Evolutionary conservation across 495 filamentous ascomycete genomes (phyloP), one percentile per base, ranked within the genome.

Genomic region (Mycothermus thermophilus): DNA sequence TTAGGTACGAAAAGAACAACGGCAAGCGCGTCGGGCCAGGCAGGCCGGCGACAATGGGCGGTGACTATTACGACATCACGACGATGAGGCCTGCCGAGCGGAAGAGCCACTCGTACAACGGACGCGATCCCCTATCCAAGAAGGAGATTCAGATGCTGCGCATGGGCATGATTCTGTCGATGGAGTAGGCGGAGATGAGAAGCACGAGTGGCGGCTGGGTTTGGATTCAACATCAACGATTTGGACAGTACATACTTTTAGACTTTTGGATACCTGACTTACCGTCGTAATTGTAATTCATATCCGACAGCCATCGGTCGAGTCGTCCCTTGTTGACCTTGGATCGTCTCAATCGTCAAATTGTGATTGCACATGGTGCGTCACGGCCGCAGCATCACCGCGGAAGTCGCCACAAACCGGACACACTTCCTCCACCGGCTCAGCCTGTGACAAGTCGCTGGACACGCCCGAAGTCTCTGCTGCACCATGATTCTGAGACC

Each of bases 371-470:
- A 77, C 70, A 44, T 79, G 75, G 40, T 74, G 62, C 10, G 62
- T 57, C 27, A 79, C 66, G 7, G 73, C 74, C 2, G 48, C 52
- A 33, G 66, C 72, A 42, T 77, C 74, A 14, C 74, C 74, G 44
- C 68, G 60, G 48, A 77, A 79, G 7, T 47, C 48, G 9, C 56
- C 63, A 48, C 75, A 79, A 0, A 79, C 69, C 0, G 74, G 75
- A 47, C 75, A 79, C 4, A 44, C 61, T 5, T 50, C 50, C 4
- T 50, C 54, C 32, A 49, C 46, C 11, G 11, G 24, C 1, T 47
- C 37, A 1, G 18, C 17, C 5, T 32, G 8, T 5, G 27, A 5
- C 5, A 15, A 14, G n/a, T n/a, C n/a, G n/a, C n/a, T n/a, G n/a
- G n/a, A n/a, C n/a, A n/a, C n/a, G n/a, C n/a, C n/a, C n/a, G n/a